Base-by-base conservation (phyloP, 164 flowering plant species). In the Kalanchoe fedtschenkoi region DNA sequence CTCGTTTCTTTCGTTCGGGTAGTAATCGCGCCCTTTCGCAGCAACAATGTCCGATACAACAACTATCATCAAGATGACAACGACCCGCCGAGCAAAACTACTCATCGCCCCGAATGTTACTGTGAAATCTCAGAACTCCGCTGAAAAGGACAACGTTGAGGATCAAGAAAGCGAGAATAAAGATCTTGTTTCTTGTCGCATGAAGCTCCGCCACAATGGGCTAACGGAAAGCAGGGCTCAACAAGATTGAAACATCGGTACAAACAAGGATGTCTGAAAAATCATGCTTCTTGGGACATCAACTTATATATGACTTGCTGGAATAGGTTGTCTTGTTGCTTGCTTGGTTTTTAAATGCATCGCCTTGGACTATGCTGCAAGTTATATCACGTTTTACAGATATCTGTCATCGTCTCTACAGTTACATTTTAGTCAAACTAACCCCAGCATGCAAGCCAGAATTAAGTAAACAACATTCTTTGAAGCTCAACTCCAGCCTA, bases 1-100 rank as follows among this genome's bases (percentile, higher is more conserved):
- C 4, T 66, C 84, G 32, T 70, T 65, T 62, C 81, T 59, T 68
- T 82, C 86, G 0, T 41, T 61, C 2, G 74, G 77, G 55, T 64
- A 70, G 53, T 35, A 74, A 15, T 68, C 76, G 1, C 14, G 16
- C 22, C 41, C 17, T 5, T 17, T 21, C 1, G 30, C 5, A 1
- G 21, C 42, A 1, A 42, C n/a, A 21, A 21, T 3, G 17, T 34
- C 15, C 30, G 64, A 44, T 17, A 43, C 17, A 43, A n/a, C 21
- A 28, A 42, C 19, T 5, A 62, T 16, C 13, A 62, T 11, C 32
- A 44, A 5, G 3, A 42, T 22, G 6, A 24, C 19, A 22, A 62
- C 16, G n/a, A 62, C 10, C 21, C 30, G 13, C 5, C 19, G 34
- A 43, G 30, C 1, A 3, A 10, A 15, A 62, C 26, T 16, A 30